Percentiles rank a stretch among this genome's conserved stretches.
phyloP scores from a whole-genome alignment of 2,329 filamentous ascomycete genomes.

The Beauveria pseudobassiana region DNA sequence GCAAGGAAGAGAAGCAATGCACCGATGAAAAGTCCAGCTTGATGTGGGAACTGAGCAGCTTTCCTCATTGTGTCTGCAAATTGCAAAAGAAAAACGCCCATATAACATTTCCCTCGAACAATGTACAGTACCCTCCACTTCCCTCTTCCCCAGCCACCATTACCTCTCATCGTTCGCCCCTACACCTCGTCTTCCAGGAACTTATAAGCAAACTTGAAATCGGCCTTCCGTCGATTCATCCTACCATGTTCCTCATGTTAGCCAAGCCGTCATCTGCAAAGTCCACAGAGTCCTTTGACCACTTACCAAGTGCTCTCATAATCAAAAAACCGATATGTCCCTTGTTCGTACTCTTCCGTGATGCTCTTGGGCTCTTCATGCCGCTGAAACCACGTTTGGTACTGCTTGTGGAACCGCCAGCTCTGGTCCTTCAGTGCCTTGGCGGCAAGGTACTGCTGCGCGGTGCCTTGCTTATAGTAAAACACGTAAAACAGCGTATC shows the following conservation, averaged over 20 bases:
- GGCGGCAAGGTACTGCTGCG: conserved; percentile 90
- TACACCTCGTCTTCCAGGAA: conserved; percentile 90
- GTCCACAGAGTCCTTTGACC: background rate
- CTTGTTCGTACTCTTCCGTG: conserved; percentile 97
- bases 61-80: conserved; percentile 3
- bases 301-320: conserved; percentile 97
- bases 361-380: conserved; percentile 98
- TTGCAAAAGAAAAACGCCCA: conserved; percentile 1
- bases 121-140: conserved; percentile 2
- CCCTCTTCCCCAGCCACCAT: background rate
- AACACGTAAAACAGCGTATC: conserved; percentile 98
- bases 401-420: conserved; percentile 99
- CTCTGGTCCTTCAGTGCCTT: conserved; percentile 97
- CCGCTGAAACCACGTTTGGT: conserved; percentile 98
- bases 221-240: conserved; percentile 97
- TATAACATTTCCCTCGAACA: conserved; percentile 1
- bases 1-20: background rate
- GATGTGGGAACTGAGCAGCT: background rate
- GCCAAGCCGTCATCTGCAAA: background rate
- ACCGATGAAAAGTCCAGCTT: background rate
- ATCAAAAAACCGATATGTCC: conserved; percentile 98
- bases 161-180: background rate
- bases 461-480: conserved; percentile 95
- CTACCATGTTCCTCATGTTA: conserved; percentile 36
- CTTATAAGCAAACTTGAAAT: conserved; percentile 98